These are phyloP conservation scores for Aspergillus thermomutatus DNA, from an alignment of 2,329 filamentous ascomycete genomes.

Conservation along the genomic window DNA sequence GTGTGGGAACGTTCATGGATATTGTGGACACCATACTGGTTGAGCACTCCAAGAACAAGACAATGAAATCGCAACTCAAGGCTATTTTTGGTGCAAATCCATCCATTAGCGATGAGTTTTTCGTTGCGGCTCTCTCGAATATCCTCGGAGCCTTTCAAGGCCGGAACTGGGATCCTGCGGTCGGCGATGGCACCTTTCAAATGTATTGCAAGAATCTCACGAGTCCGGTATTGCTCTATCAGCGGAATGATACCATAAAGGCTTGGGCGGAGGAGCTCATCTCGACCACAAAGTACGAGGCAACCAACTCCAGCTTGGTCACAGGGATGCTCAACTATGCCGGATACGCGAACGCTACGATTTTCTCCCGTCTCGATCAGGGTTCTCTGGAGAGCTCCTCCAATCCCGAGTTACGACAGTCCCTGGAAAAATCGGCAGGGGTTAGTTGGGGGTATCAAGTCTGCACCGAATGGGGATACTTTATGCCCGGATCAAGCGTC, in stretches of 20 bases:
- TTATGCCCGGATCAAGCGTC: slow-evolving; percentile 68
- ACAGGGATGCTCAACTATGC: slow-evolving; percentile 56
- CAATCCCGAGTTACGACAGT: neutral
- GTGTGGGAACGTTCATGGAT: slow-evolving; percentile 59
- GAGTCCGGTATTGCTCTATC: slow-evolving; percentile 42
- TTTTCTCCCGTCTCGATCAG: slow-evolving; percentile 37
- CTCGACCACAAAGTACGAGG: slow-evolving; percentile 12
- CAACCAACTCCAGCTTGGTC: slow-evolving; percentile 42
- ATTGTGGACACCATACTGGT: slow-evolving; percentile 59
- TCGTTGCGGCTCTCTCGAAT: slow-evolving; percentile 36
- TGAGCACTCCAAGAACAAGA: slow-evolving; percentile 43
- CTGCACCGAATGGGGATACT: slow-evolving; percentile 68
- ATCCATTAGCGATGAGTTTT: slow-evolving; percentile 9
- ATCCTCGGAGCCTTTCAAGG: slow-evolving; percentile 53
- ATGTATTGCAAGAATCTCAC: slow-evolving; percentile 58
- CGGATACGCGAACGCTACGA: slow-evolving; percentile 50
- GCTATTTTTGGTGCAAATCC: slow-evolving; percentile 47
- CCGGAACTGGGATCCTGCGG: slow-evolving; percentile 58
- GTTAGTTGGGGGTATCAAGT: slow-evolving; percentile 58
- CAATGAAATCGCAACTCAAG: slow-evolving; percentile 49
- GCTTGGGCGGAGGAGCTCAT: slow-evolving; percentile 1
- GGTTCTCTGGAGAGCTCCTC: neutral
- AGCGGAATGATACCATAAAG: slow-evolving; percentile 35
- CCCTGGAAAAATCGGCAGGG: slow-evolving; percentile 30
- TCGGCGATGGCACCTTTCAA: slow-evolving; percentile 49